Percentiles rank a stretch among this genome's conserved stretches.
Evolutionary conservation across 2,329 filamentous ascomycete genomes (phyloP).

Genomic region (Fusarium sp.): DNA sequence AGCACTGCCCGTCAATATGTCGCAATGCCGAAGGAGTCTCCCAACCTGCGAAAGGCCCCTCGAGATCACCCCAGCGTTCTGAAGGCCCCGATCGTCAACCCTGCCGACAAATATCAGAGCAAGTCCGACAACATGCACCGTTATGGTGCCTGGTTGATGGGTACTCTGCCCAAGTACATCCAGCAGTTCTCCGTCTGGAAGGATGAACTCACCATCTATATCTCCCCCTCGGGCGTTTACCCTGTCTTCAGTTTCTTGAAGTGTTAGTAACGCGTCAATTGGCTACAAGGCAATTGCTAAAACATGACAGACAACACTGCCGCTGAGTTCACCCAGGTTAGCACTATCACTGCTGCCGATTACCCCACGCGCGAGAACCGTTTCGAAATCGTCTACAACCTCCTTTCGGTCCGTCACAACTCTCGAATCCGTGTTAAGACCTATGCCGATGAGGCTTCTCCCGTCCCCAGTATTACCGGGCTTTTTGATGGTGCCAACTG

Average conservation of each 20-base stretch:
- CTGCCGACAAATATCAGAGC: slow-evolving; percentile 89
- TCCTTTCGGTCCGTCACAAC: slow-evolving; percentile 96
- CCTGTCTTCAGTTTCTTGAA: slow-evolving; percentile 96
- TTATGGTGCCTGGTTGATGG: slow-evolving; percentile 97
- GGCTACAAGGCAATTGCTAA: slow-evolving; percentile 14
- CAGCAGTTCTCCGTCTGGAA: slow-evolving; percentile 99
- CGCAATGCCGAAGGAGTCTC: slow-evolving; percentile 68
- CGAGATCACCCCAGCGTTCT: slow-evolving; percentile 71
- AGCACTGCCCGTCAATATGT: slow-evolving; percentile 62
- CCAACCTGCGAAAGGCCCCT: slow-evolving; percentile 75
- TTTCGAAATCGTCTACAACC: slow-evolving; percentile 98
- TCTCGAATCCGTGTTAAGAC: slow-evolving; percentile 98
- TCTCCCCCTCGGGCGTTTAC: slow-evolving; percentile 86
- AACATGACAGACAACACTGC: slow-evolving; percentile 81
- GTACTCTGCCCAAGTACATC: slow-evolving; percentile 95
- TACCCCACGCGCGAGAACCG: slow-evolving; percentile 95
- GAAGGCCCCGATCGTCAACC: slow-evolving; percentile 85
- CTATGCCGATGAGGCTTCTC: slow-evolving; percentile 95
- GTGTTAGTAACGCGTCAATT: slow-evolving; percentile 57
- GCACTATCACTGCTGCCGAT: slow-evolving; percentile 93
- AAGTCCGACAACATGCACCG: slow-evolving; percentile 90
- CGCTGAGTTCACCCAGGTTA: slow-evolving; percentile 94
- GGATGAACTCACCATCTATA: slow-evolving; percentile 96
- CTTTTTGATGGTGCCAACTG: slow-evolving; percentile 97
- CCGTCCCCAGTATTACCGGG: slow-evolving; percentile 86